phyloP scores from a whole-genome alignment of 176 grass and related monocot species.

The Phragmites australis region DNA sequence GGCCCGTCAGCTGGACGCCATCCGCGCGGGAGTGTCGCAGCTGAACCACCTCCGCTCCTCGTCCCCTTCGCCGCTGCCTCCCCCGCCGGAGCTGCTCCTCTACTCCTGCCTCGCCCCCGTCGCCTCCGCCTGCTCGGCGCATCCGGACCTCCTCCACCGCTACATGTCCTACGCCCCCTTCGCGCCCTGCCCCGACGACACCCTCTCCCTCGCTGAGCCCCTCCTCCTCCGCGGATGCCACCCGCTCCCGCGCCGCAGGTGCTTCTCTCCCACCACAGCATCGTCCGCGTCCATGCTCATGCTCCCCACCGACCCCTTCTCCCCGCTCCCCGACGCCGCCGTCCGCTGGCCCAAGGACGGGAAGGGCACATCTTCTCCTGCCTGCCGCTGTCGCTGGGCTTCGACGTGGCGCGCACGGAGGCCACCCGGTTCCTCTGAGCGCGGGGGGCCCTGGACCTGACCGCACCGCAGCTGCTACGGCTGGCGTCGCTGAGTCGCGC shows the following conservation, averaged over 20 bases:
- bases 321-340: slow-evolving; percentile 59
- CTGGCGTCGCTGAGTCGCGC: slow-evolving; percentile 68
- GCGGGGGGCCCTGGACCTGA: slow-evolving; percentile 62
- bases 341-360: slow-evolving; percentile 59
- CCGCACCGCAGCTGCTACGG: slow-evolving; percentile 77
- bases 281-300: slow-evolving; percentile 33
- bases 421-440: slow-evolving; percentile 56
- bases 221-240: slow-evolving; percentile 84
- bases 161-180: slow-evolving; percentile 74
- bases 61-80: slow-evolving; percentile 40
- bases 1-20: slow-evolving; percentile 70
- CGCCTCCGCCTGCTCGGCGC: slow-evolving; percentile 65
- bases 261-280: slow-evolving; percentile 58
- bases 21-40: slow-evolving; percentile 77
- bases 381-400: slow-evolving; percentile 51
- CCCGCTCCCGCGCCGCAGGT: slow-evolving; percentile 62
- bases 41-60: slow-evolving; percentile 69
- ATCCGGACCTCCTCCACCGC: slow-evolving; percentile 71
- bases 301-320: slow-evolving; percentile 67
- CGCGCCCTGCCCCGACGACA: slow-evolving; percentile 61
- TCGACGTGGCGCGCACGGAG: slow-evolving; percentile 62
- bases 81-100: slow-evolving; percentile 57
- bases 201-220: slow-evolving; percentile 61
- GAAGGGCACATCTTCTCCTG: slow-evolving; percentile 53
- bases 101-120: slow-evolving; percentile 64